Conservation (phyloP, 148 eudicot species). For the Rhododendron mucronatum region DNA sequence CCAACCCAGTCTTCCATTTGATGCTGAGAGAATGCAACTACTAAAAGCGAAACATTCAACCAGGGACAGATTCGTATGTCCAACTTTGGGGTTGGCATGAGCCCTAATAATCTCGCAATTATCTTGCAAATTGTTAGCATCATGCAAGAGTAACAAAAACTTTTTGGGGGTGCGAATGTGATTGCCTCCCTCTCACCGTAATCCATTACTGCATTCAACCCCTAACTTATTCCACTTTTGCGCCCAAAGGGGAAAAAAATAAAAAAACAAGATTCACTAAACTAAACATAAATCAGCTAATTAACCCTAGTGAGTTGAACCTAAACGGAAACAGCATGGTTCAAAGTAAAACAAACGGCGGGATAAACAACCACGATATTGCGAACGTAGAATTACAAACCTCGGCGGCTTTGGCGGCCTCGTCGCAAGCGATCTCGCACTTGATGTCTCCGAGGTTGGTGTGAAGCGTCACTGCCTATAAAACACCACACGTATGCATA, state of each 20-base stretch:
- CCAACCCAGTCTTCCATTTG: not conserved
- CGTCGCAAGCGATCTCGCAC: slow-evolving; percentile 83
- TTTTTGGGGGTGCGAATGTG: not conserved
- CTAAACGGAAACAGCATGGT: not conserved
- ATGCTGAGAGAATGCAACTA: not conserved
- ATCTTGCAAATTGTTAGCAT: not conserved
- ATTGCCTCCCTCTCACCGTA: not conserved
- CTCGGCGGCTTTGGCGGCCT: slow-evolving; percentile 83
- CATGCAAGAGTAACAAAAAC: not conserved
- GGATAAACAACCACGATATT: not conserved
- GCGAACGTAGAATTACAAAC: slow-evolving; percentile 15
- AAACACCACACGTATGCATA: not conserved
- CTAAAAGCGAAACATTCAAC: not conserved
- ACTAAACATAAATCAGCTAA: not conserved
- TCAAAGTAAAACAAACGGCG: not conserved
- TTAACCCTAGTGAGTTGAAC: not conserved
- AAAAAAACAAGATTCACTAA: not conserved
- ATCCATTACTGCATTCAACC: not conserved
- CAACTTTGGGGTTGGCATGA: not conserved
- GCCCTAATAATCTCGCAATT: not conserved
- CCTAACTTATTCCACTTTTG: not conserved
- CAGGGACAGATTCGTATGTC: not conserved
- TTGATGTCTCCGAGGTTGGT: slow-evolving; percentile 89
- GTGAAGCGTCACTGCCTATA: slow-evolving; percentile 81
- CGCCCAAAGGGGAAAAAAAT: not conserved